Evolutionary conservation across 805 yeast genomes (phyloP).

Genomic region (Isabelozyma rhagii): DNA sequence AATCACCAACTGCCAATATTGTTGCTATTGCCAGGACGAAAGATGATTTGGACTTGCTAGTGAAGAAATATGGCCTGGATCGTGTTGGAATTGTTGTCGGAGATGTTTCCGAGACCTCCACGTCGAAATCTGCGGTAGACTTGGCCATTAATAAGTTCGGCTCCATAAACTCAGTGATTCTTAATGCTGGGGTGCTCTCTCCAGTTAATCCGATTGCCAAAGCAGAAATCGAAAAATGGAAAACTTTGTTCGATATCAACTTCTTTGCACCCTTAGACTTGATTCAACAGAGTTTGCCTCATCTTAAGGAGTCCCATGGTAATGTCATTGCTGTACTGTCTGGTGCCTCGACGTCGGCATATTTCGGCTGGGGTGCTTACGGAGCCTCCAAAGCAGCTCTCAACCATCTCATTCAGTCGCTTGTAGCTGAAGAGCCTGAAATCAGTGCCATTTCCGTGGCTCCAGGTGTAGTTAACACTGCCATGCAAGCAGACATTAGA

Average conservation of each 20-base stretch:
- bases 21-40: conserved; percentile 74
- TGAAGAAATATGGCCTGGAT: conserved; percentile 41
- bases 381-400: conserved; percentile 91
- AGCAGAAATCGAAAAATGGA: conserved; percentile 59
- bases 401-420: conserved; percentile 66
- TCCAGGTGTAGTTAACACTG: conserved; percentile 93
- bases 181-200: conserved; percentile 80
- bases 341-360: conserved; percentile 71
- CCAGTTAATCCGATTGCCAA: conserved; percentile 63
- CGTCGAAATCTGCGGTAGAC: conserved; percentile 37
- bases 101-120: conserved; percentile 50
- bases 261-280: conserved; percentile 71
- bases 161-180: conserved; percentile 58
- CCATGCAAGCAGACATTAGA: conserved; percentile 82
- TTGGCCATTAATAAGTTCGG: conserved; percentile 52
- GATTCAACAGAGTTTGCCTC: conserved; percentile 54
- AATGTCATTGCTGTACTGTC: conserved; percentile 78
- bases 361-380: conserved; percentile 84
- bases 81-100: conserved; percentile 54
- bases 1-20: conserved; percentile 36
- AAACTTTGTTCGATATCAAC: conserved; percentile 65
- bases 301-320: conserved; percentile 55
- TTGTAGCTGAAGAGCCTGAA: conserved; percentile 63
- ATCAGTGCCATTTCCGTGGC: conserved; percentile 72
- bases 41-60: conserved; percentile 42